phyloP scores from a whole-genome alignment of 169 alveolate genomes.

The Plasmodium fragile region DNA sequence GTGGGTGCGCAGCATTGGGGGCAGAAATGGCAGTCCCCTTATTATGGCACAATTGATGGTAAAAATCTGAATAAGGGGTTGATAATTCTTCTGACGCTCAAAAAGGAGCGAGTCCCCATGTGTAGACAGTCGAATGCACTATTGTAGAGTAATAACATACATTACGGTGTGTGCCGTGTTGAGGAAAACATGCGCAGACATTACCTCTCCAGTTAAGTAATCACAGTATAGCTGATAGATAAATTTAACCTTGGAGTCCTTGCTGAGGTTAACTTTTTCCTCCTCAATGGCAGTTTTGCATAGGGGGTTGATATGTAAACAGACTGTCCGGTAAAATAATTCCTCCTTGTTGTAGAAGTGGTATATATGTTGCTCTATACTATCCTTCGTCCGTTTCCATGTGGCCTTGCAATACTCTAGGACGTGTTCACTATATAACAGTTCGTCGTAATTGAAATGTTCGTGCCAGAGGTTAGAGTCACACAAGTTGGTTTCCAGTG shows the following conservation, averaged over 20 bases:
- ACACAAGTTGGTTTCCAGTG: constrained; percentile 44
- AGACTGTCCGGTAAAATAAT: constrained; percentile 9
- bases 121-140: background rate
- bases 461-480: constrained; percentile 34
- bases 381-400: background rate
- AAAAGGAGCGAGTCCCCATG: background rate
- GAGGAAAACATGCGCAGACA: background rate
- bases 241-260: background rate
- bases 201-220: constrained; percentile 28
- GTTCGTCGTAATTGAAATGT: constrained; percentile 24
- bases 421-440: constrained; percentile 23
- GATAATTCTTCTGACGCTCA: background rate
- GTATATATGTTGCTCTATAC: constrained; percentile 31
- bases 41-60: background rate
- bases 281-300: constrained; percentile 62
- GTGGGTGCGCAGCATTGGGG: background rate
- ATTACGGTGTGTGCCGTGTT: background rate
- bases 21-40: background rate
- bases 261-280: background rate
- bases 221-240: constrained; percentile 22
- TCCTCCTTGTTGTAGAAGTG: constrained; percentile 22
- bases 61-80: background rate
- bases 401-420: constrained; percentile 27
- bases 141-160: background rate
- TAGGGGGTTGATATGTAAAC: constrained; percentile 12